Percentiles rank a stretch among this genome's conserved stretches.
Conservation (phyloP, 208 protist genomes). For the Trypanosoma rangeli region DNA sequence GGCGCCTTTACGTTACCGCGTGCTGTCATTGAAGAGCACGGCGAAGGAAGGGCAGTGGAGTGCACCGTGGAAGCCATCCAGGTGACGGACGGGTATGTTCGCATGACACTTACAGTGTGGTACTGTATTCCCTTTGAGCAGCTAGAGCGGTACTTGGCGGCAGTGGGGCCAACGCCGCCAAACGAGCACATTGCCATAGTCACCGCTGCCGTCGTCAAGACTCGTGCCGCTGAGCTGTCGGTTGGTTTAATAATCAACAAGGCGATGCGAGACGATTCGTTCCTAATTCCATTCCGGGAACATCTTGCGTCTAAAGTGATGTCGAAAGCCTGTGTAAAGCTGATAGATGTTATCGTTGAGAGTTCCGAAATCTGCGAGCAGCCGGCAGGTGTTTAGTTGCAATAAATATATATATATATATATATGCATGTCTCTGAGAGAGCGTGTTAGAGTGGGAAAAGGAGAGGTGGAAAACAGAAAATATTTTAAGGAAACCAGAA, state of each 20-base stretch:
- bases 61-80: conserved; percentile 60
- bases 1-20: conserved; percentile 70
- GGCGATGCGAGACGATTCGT: conserved; percentile 53
- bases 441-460: too few relatives aligned
- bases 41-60: conserved; percentile 50
- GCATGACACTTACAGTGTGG: conserved; percentile 62
- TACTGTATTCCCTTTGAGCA: conserved; percentile 73
- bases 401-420: background rate
- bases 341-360: conserved; percentile 58
- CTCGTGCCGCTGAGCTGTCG: conserved; percentile 54
- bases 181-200: conserved; percentile 72
- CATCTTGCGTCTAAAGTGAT: conserved; percentile 68
- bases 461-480: too few relatives aligned
- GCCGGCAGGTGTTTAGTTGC: background rate
- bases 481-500: too few relatives aligned
- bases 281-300: conserved; percentile 45
- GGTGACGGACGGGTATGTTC: conserved; percentile 59
- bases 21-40: conserved; percentile 43
- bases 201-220: conserved; percentile 45
- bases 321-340: conserved; percentile 60
- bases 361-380: conserved; percentile 55
- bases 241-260: conserved; percentile 74
- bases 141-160: conserved; percentile 81
- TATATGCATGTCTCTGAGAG: too few relatives aligned
- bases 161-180: conserved; percentile 66